Base-by-base conservation (phyloP, 2,329 filamentous ascomycete genomes). In the Penicillium sp. region DNA sequence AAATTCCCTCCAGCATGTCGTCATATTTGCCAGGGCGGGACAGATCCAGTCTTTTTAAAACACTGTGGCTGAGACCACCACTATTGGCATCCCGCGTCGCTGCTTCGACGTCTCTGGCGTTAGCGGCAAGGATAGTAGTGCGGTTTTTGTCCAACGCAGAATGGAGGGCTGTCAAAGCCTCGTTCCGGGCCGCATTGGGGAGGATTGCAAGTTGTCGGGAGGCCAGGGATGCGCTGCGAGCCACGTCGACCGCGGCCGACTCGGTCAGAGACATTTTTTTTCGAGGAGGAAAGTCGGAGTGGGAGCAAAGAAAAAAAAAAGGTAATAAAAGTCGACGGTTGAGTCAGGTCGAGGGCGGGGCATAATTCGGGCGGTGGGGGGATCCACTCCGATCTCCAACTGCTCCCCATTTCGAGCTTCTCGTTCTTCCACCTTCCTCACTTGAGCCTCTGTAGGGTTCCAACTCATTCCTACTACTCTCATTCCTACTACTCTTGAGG, bases 1-100 rank as follows among this genome's bases (percentile, higher is more conserved):
- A 67, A 44, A 98, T 93, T 16, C 92, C 92, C 69, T 89, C 84
- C 48, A 98, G 74, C 92, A 98, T 96, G 59, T 96, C 92, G 58
- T 95, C 89, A 73, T 84, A 98, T 69, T 96, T 96, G 41, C 90
- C 90, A 59, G 80, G 78, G 62, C 85, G 84, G 32, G 79, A 80
- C 32, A 98, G 72, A 64, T 98, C 90, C 44, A 98, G 74, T 39
- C 92, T 77, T 56, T 93, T 92, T 20, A 95, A 77, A 15, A 96
- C 75, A 57, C 86, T 92, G 56, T 83, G 76, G 61, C 81, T 90
- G 33, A 96, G 69, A 32, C 79, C 72, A 27, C 90, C 90, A 55
- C 80, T 77, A 11, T 80, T 76, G 13, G 85, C 86, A 32, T 86
- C 85, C 54, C 77, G 73, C 27, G 75, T 77, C 2, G 92, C 92